These are phyloP conservation scores for Zygoascus sp. DNA, from an alignment of 1,139 yeast genomes.

Conservation along the genomic window DNA sequence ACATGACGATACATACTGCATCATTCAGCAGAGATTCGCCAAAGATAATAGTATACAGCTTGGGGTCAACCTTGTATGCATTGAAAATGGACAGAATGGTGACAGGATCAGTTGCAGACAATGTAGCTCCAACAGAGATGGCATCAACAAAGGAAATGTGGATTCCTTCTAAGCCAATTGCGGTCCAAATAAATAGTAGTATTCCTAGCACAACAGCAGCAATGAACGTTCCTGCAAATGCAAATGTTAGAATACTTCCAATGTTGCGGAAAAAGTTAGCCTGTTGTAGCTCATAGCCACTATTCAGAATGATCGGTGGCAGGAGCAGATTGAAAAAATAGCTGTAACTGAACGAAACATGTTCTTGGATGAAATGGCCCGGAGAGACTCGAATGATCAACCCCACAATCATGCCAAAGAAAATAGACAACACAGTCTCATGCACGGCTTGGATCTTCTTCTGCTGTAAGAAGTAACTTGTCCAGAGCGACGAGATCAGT, in stretches of 20 bases:
- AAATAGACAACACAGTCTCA: constrained; percentile 92
- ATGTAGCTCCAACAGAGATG: constrained; percentile 92
- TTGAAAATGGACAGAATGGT: constrained; percentile 94
- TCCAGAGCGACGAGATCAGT: constrained; percentile 87
- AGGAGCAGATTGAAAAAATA: constrained; percentile 89
- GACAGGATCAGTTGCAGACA: constrained; percentile 98
- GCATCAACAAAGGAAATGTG: constrained; percentile 92
- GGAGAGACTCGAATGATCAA: constrained; percentile 83
- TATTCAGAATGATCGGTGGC: constrained; percentile 94
- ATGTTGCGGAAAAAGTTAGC: constrained; percentile 90
- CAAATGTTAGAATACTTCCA: constrained; percentile 88
- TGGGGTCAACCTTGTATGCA: constrained; percentile 97
- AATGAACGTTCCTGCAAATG: constrained; percentile 94
- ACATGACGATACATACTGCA: constrained; percentile 98
- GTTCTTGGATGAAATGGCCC: constrained; percentile 95
- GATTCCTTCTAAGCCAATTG: constrained; percentile 83
- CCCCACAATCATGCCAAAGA: constrained; percentile 96
- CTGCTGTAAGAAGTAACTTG: constrained; percentile 88
- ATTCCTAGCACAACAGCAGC: constrained; percentile 86
- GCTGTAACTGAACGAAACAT: constrained; percentile 90
- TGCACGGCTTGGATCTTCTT: constrained; percentile 90
- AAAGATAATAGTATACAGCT: constrained; percentile 89
- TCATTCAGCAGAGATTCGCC: constrained; percentile 95
- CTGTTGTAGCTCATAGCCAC: constrained; percentile 95
- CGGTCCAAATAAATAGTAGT: constrained; percentile 83